These are phyloP conservation scores for Lecanicillium sp. DNA, from an alignment of 2,329 filamentous ascomycete genomes.

Conservation along the genomic window DNA sequence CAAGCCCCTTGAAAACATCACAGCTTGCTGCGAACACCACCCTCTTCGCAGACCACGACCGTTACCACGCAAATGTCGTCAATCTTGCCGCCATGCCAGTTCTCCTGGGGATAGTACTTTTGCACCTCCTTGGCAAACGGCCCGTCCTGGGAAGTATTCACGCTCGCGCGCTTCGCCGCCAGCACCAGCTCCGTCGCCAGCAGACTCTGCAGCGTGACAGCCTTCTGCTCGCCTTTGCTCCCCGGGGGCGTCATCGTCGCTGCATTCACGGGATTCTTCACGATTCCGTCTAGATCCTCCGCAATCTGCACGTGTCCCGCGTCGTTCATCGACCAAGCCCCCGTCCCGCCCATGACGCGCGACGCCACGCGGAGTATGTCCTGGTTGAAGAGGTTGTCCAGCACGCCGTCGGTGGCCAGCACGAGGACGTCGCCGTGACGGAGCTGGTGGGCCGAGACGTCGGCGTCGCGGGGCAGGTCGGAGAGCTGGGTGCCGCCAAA, in stretches of 20 bases:
- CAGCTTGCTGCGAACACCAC: constrained; percentile 28
- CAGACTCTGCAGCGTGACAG: constrained; percentile 62
- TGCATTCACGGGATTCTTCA: constrained; percentile 16
- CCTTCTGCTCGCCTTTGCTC: constrained; percentile 17
- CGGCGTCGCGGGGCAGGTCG: constrained; percentile 79
- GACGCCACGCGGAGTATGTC: constrained; percentile 80
- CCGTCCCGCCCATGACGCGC: constrained; percentile 63
- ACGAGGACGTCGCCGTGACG: constrained; percentile 91
- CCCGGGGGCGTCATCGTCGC: constrained; percentile 17
- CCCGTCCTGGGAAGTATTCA: constrained; percentile 75
- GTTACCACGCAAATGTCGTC: constrained; percentile 92
- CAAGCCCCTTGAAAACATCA: no score
- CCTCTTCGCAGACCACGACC: constrained; percentile 65
- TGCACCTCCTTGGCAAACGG: constrained; percentile 95
- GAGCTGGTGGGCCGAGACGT: constrained; percentile 67
- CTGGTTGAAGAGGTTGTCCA: constrained; percentile 91
- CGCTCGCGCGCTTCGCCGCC: constrained; percentile 78
- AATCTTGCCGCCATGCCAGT: constrained; percentile 86
- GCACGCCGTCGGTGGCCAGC: constrained; percentile 90
- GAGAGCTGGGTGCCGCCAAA: constrained; percentile 79
- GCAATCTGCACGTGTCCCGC: constrained; percentile 57
- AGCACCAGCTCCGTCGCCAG: constrained; percentile 73
- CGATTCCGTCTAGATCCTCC: constrained; percentile 47
- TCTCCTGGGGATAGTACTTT: constrained; percentile 76
- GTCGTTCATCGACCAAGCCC: constrained; percentile 64